Percentiles rank a stretch among this genome's conserved stretches.
phyloP scores from a whole-genome alignment of 352 stramenopile species.

The Pythium utonaiense region DNA sequence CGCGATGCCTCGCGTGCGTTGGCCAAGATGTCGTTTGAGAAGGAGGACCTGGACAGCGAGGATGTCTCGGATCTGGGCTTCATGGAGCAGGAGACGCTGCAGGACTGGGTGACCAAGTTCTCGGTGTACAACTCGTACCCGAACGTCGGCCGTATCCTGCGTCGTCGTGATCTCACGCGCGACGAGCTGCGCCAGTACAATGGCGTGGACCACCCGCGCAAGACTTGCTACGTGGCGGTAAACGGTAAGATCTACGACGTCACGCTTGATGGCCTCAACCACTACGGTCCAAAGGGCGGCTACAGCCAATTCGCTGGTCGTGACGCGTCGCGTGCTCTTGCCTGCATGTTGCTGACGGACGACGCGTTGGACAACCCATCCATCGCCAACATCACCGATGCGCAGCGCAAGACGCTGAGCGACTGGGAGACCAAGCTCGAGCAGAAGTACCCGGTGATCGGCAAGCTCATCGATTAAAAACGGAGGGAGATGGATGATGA shows the following conservation, averaged over 20 bases:
- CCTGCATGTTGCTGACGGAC: constrained; percentile 96
- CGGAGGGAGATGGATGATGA: background rate
- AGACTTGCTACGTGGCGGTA: constrained; percentile 93
- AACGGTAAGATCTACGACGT: constrained; percentile 97
- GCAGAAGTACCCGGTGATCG: constrained; percentile 94
- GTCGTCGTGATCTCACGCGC: constrained; percentile 66
- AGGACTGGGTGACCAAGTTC: constrained; percentile 96
- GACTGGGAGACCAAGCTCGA: constrained; percentile 97
- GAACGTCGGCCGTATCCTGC: constrained; percentile 91
- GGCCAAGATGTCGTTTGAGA: constrained; percentile 96
- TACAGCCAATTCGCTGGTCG: constrained; percentile 97
- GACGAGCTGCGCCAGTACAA: constrained; percentile 85
- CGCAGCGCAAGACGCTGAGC: constrained; percentile 90
- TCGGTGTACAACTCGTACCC: constrained; percentile 95
- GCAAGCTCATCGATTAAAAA: constrained; percentile 46
- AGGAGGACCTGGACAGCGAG: constrained; percentile 86
- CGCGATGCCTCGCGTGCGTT: constrained; percentile 92
- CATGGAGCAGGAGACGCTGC: constrained; percentile 82
- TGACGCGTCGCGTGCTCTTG: constrained; percentile 93
- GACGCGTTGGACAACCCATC: constrained; percentile 90
- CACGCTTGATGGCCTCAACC: constrained; percentile 89
- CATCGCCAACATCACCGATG: constrained; percentile 90
- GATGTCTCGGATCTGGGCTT: constrained; percentile 74
- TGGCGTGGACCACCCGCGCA: constrained; percentile 73
- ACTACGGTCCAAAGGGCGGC: constrained; percentile 92